Evolutionary conservation across 305 asterid species (phyloP), one percentile per base, ranked within the genome.

Genomic region (Fraxinus albicans): DNA sequence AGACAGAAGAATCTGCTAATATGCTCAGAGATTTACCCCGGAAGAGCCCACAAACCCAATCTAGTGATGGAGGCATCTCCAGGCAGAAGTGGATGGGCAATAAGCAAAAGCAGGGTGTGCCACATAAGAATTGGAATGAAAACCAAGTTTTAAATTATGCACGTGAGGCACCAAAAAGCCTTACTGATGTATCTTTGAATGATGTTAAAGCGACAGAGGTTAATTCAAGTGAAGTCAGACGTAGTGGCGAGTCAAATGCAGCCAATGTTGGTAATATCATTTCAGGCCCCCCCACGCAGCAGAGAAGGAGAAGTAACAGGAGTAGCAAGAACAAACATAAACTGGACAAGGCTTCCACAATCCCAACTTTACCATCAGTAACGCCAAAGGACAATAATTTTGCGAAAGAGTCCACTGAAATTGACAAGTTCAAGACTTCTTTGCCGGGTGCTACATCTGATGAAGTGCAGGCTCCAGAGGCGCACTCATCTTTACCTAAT

Each of bases 291-390:
- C 73, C 93, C 2, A 73, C 77, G 33, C 94, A 86, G 79, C 95
- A 86, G 81, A 95, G 87, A 92, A 94, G 86, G 93, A 94, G 85
- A 90, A 88, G 44, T 72, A 89, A 83, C 85, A 86, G 88, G 91
- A 82, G 65, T 86, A 78, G 83, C 85, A 97, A 91, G 89, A 88
- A 83, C 81, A 94, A 90, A 87, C 96, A 88, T 82, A 95, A 86
- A 82, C 73, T 80, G 81, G 94, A 90, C 55, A 93, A 88, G 77
- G 82, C 83, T 67, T 85, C 87, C 13, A 75, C 83, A 23, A 58
- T 35, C 60, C 77, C 93, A 55, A 79, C 89, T 77, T 79, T 83
- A 29, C 88, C 89, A 40, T 83, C 87, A 78, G 79, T 84, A 31
- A 70, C 36, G 31, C 82, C 92, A 6, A 55, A 53, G 63, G 88